These are phyloP conservation scores for Biancaea sappan DNA, from an alignment of 306 rosid species.

Conservation along the genomic window DNA sequence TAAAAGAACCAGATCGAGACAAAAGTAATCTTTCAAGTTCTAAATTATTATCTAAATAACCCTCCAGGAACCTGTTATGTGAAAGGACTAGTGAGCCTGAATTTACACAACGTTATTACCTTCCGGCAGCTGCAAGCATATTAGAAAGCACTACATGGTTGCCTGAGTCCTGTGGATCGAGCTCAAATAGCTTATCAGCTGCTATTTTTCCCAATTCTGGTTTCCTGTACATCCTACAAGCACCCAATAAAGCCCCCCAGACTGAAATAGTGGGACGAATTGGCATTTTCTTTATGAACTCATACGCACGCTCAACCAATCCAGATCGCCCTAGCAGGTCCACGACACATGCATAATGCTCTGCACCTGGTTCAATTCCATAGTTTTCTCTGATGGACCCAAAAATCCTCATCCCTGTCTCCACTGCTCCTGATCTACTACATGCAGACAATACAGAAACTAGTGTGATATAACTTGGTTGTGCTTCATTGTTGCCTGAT, in stretches of 20 bases:
- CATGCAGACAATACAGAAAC: slow-evolving; percentile 79
- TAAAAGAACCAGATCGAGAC: no score
- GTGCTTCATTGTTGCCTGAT: slow-evolving; percentile 25
- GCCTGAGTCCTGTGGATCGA: slow-evolving; percentile 90
- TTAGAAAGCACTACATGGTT: slow-evolving; percentile 86
- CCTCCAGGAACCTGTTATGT: background rate
- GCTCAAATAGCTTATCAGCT: slow-evolving; percentile 75
- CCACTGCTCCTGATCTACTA: slow-evolving; percentile 77
- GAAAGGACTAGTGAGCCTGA: background rate
- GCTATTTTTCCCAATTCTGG: slow-evolving; percentile 76
- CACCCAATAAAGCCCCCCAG: slow-evolving; percentile 89
- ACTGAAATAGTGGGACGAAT: slow-evolving; percentile 70
- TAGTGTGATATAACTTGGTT: slow-evolving; percentile 69
- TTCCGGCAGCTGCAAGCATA: slow-evolving; percentile 77
- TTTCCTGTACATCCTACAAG: slow-evolving; percentile 74
- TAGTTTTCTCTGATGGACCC: slow-evolving; percentile 60
- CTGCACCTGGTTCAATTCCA: slow-evolving; percentile 69
- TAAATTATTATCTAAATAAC: no score
- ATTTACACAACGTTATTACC: slow-evolving; percentile 44
- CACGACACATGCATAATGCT: slow-evolving; percentile 85
- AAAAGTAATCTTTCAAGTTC: no score
- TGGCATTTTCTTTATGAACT: slow-evolving; percentile 69
- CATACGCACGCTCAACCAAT: slow-evolving; percentile 79
- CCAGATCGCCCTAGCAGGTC: slow-evolving; percentile 86
- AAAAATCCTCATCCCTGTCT: slow-evolving; percentile 70